Evolutionary conservation across 176 grass and related monocot genomes (phyloP).

Genomic region (Musa schizocarpa): DNA sequence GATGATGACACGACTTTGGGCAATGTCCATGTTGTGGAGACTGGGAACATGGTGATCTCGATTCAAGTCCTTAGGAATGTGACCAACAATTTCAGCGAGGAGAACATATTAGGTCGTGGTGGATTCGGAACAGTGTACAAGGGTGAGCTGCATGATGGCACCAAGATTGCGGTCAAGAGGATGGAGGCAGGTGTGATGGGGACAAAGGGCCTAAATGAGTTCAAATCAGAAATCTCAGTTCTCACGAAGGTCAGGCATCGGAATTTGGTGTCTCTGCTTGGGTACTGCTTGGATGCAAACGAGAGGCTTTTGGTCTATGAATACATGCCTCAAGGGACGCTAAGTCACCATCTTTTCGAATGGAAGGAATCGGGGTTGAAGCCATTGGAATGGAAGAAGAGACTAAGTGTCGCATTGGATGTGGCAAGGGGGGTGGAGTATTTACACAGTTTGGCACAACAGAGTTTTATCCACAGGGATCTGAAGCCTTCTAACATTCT

Average conservation of each 20-base stretch:
- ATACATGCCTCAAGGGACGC: slow-evolving; percentile 87
- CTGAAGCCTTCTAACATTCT: slow-evolving; percentile 93
- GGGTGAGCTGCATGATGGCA: slow-evolving; percentile 89
- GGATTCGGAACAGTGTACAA: slow-evolving; percentile 90
- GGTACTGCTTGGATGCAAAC: slow-evolving; percentile 85
- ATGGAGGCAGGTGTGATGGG: slow-evolving; percentile 95
- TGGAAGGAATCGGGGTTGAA: slow-evolving; percentile 48
- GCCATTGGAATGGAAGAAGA: slow-evolving; percentile 91
- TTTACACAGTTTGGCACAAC: slow-evolving; percentile 77
- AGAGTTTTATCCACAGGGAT: slow-evolving; percentile 96
- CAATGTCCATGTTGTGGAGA: slow-evolving; percentile 72
- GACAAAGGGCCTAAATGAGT: slow-evolving; percentile 90
- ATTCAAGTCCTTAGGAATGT: slow-evolving; percentile 93
- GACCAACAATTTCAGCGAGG: slow-evolving; percentile 89
- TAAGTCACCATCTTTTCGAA: slow-evolving; percentile 72
- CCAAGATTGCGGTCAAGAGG: slow-evolving; percentile 89
- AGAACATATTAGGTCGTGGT: slow-evolving; percentile 76
- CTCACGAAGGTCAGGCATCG: slow-evolving; percentile 87
- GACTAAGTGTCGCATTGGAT: slow-evolving; percentile 76
- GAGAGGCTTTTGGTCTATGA: slow-evolving; percentile 93
- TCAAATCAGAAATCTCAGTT: slow-evolving; percentile 83
- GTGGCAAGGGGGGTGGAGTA: slow-evolving; percentile 96
- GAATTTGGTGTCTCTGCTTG: slow-evolving; percentile 80
- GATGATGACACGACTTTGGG: slow-evolving; percentile 37
- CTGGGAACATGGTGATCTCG: slow-evolving; percentile 95